These are phyloP conservation scores for Starmerella bombi DNA, from an alignment of 805 yeast genomes.

Conservation along the genomic window DNA sequence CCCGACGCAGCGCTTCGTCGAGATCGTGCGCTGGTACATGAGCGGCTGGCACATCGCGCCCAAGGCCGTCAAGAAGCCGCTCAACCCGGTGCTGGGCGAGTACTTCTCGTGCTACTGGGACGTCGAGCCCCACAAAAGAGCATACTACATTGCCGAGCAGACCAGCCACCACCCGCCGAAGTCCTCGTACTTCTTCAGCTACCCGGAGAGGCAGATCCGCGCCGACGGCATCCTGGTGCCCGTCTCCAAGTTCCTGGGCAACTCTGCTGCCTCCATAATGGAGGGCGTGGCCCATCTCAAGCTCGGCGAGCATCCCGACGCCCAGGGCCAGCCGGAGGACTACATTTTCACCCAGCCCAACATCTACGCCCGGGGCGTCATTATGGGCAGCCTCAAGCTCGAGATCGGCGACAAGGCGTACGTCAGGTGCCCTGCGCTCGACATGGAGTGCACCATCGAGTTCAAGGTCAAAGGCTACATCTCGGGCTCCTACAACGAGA, in stretches of 20 bases:
- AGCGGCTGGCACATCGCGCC: slow-evolving; percentile 98
- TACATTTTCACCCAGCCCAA: slow-evolving; percentile 90
- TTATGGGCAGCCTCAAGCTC: slow-evolving; percentile 77
- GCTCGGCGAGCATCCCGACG: slow-evolving; percentile 35
- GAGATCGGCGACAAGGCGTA: slow-evolving; percentile 87
- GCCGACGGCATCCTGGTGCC: slow-evolving; percentile 87
- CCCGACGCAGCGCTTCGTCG: slow-evolving; percentile 53
- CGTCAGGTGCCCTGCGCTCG: slow-evolving; percentile 48
- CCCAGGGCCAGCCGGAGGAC: slow-evolving; percentile 38
- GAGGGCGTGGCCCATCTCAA: slow-evolving; percentile 71
- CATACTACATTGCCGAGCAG: slow-evolving; percentile 84
- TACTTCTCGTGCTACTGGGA: slow-evolving; percentile 89
- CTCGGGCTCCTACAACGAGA: slow-evolving; percentile 80
- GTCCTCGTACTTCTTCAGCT: slow-evolving; percentile 77
- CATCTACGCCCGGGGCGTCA: slow-evolving; percentile 83
- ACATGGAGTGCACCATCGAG: slow-evolving; percentile 66
- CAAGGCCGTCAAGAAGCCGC: slow-evolving; percentile 93
- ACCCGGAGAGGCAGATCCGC: slow-evolving; percentile 68
- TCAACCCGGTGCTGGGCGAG: slow-evolving; percentile 91
- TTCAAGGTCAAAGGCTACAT: slow-evolving; percentile 92
- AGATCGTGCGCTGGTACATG: slow-evolving; percentile 77
- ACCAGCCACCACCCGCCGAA: slow-evolving; percentile 98
- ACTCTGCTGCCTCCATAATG: slow-evolving; percentile 95
- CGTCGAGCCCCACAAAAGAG: slow-evolving; percentile 50
- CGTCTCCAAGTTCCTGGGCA: slow-evolving; percentile 77